phyloP scores from a whole-genome alignment of 345 rosid species.

The Melaleuca alternifolia region DNA sequence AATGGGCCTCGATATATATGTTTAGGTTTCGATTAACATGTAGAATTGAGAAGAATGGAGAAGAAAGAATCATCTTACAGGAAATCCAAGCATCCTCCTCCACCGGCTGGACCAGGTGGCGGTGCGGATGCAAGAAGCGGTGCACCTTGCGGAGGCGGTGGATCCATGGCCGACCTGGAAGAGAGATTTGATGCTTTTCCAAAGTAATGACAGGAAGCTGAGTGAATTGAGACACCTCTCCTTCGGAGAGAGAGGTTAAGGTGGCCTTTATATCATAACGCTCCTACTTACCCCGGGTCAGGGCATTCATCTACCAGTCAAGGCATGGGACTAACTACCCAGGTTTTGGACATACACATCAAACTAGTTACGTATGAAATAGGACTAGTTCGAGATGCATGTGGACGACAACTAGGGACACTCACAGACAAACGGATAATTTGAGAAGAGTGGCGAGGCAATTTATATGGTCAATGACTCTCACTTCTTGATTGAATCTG shows the following conservation, averaged over 20 bases:
- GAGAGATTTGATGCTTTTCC: not conserved
- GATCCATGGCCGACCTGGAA: constrained; percentile 17
- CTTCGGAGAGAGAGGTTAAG: not conserved
- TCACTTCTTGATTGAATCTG: not conserved
- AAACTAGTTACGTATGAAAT: not conserved
- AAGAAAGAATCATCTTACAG: constrained; percentile 17
- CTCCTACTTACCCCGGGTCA: not conserved
- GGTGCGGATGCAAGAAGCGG: constrained; percentile 25
- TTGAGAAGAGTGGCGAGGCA: not conserved
- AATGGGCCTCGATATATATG: not conserved
- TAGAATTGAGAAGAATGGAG: not conserved
- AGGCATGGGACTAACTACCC: not conserved
- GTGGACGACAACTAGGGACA: not conserved
- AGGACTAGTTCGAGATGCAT: not conserved
- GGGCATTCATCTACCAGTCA: not conserved
- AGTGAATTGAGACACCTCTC: not conserved
- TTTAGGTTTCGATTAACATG: not conserved
- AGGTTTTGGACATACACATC: not conserved
- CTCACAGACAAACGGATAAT: not conserved
- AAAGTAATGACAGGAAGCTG: not conserved
- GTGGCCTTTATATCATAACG: not conserved
- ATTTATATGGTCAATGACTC: not conserved
- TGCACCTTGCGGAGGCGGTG: constrained; percentile 19
- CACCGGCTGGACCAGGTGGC: constrained; percentile 4
- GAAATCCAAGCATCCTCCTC: constrained; percentile 23